Conservation (phyloP, 2,329 filamentous ascomycete species). For the Ophiostoma sp. region DNA sequence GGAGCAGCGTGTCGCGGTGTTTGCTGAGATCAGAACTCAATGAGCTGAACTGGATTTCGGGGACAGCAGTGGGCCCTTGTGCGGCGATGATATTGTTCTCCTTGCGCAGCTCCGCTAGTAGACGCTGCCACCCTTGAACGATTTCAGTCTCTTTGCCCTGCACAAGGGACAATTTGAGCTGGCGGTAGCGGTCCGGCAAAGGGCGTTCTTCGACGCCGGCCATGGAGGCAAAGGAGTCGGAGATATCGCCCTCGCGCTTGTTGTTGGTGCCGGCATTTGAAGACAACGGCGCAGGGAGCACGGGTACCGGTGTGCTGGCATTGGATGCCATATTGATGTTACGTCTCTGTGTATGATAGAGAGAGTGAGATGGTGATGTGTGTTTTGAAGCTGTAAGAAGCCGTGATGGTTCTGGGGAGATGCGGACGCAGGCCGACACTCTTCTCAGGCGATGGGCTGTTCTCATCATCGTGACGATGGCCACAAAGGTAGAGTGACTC, state of each 20-base stretch:
- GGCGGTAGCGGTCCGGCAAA: constrained; percentile 51
- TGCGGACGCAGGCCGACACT: background rate
- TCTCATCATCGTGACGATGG: background rate
- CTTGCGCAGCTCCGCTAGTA: constrained; percentile 27
- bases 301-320: background rate
- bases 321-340: constrained; percentile 26
- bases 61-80: constrained; percentile 47
- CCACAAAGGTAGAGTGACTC: too few species aligned
- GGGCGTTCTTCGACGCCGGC: constrained; percentile 43
- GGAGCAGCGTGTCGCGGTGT: constrained; percentile 48
- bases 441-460: background rate
- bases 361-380: background rate
- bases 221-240: constrained; percentile 56
- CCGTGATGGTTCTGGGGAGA: background rate
- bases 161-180: constrained; percentile 51
- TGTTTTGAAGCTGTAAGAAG: background rate
- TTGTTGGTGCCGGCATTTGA: background rate
- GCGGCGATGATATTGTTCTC: constrained; percentile 40
- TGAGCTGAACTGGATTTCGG: constrained; percentile 46
- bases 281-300: background rate
- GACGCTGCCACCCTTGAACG: constrained; percentile 32
- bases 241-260: constrained; percentile 58
- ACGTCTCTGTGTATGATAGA: background rate
- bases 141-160: constrained; percentile 46
- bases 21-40: constrained; percentile 38